Percentiles rank a stretch among this genome's conserved stretches.
phyloP scores from a whole-genome alignment of 2,329 filamentous ascomycete genomes.

The Fusarium sp. region DNA sequence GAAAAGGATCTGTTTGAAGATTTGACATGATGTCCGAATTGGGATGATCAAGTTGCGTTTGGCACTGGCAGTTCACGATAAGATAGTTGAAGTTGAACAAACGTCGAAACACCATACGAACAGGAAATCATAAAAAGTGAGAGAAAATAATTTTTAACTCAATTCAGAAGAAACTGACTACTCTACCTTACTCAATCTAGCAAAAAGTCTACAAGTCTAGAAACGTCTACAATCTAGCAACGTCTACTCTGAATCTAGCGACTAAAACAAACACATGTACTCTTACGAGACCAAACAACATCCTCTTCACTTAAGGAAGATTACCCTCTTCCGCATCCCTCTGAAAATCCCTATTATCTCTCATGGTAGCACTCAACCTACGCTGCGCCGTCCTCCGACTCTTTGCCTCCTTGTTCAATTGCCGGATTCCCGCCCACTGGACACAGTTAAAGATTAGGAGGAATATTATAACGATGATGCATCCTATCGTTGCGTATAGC shows the following conservation, averaged over 20 bases:
- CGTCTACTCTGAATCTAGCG: not conserved
- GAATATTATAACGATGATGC: not conserved
- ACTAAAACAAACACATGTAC: not conserved
- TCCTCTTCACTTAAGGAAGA: not conserved
- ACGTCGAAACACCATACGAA: not conserved
- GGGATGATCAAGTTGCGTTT: not conserved
- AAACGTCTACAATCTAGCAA: not conserved
- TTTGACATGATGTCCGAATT: not conserved
- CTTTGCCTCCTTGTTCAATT: not conserved
- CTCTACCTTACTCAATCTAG: not conserved
- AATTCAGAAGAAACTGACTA: not conserved
- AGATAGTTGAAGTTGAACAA: not conserved
- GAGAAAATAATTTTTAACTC: not conserved
- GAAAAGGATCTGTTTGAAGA: not conserved
- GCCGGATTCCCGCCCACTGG: not conserved
- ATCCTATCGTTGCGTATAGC: not conserved
- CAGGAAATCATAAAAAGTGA: not conserved
- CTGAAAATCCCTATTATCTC: not conserved
- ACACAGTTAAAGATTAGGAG: not conserved
- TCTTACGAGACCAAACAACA: not conserved
- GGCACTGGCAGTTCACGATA: not conserved
- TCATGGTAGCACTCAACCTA: not conserved
- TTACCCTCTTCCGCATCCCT: not conserved
- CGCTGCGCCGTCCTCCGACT: not conserved
- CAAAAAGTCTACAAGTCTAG: not conserved